A percentile compares a stretch with the other conserved stretches of the same genome.
These are phyloP conservation scores for Fomes fomentarius DNA, from an alignment of 1,284 basidiomycete genomes.

Conservation along the genomic window DNA sequence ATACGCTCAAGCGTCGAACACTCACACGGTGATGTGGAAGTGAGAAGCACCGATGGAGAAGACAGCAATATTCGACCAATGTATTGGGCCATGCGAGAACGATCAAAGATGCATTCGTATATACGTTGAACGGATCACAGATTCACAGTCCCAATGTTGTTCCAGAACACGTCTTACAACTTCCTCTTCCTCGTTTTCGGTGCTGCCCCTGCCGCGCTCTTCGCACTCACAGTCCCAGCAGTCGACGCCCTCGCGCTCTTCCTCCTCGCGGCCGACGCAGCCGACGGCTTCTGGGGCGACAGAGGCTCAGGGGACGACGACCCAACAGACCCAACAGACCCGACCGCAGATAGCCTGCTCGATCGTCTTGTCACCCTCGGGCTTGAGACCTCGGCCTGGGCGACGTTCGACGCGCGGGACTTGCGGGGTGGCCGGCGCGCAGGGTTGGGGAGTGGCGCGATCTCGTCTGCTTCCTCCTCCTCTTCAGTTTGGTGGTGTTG, in stretches of 20 bases:
- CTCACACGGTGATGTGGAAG: too few species aligned
- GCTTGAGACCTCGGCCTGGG: conserved; percentile 21
- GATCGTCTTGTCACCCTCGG: conserved; percentile 24
- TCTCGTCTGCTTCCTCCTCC: conserved; percentile 55
- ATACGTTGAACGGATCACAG: too few species aligned
- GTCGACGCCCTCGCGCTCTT: conserved; percentile 11
- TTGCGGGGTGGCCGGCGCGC: conserved; percentile 32
- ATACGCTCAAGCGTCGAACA: too few species aligned
- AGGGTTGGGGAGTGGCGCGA: conserved; percentile 46
- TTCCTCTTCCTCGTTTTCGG: conserved; percentile 23
- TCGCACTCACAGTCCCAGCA: not conserved
- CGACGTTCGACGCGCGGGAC: conserved; percentile 23
- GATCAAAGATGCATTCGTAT: too few species aligned
- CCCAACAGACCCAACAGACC: conserved; percentile 23
- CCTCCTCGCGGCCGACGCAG: conserved; percentile 18
- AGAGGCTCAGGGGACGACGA: conserved; percentile 33
- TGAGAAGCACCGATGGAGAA: too few species aligned
- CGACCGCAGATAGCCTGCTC: conserved; percentile 22
- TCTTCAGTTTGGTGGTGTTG: conserved; percentile 32
- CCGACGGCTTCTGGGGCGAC: conserved; percentile 28
- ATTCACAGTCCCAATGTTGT: not conserved
- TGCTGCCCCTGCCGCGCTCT: not conserved
- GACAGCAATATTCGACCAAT: too few species aligned
- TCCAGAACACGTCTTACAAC: conserved; percentile 4
- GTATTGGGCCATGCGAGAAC: too few species aligned